A percentile compares a stretch with the other conserved stretches of the same genome.
phyloP scores from a whole-genome alignment of 2,329 filamentous ascomycete genomes.

The Cladophialophora chaetospira region DNA sequence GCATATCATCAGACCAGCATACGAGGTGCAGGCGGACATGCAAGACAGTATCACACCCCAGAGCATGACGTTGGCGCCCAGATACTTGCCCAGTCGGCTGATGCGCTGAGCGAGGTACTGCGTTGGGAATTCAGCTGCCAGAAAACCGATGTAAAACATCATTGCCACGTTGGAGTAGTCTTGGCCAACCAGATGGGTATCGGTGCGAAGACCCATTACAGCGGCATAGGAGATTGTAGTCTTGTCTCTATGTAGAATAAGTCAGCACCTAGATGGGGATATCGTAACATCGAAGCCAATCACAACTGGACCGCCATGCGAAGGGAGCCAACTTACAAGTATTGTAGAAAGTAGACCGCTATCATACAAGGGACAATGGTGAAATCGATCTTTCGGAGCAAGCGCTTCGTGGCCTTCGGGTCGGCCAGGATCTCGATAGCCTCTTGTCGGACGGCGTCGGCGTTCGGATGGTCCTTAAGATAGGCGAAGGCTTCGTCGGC shows the following conservation, averaged over 20 bases:
- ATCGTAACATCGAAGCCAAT: neutral
- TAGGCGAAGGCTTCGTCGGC: constrained; percentile 30
- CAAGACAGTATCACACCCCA: constrained; percentile 51
- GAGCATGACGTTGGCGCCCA: constrained; percentile 27
- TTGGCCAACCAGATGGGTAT: constrained; percentile 49
- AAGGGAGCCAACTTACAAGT: constrained; percentile 22
- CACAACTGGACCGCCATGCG: too few relatives aligned
- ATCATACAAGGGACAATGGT: constrained; percentile 39
- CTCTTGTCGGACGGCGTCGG: constrained; percentile 24
- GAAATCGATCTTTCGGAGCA: constrained; percentile 38
- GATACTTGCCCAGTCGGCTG: constrained; percentile 31
- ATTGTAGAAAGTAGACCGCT: constrained; percentile 39
- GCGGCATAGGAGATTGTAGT: constrained; percentile 55
- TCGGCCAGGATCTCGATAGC: constrained; percentile 27
- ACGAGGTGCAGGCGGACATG: constrained; percentile 47
- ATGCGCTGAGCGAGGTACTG: constrained; percentile 40
- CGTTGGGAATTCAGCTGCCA: constrained; percentile 49
- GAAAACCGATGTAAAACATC: constrained; percentile 57
- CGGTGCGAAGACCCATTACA: constrained; percentile 57
- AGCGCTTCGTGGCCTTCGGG: constrained; percentile 18
- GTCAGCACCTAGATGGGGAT: neutral
- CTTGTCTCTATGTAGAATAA: constrained; percentile 32
- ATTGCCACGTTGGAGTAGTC: constrained; percentile 59
- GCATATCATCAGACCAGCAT: constrained; percentile 47
- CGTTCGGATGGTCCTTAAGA: constrained; percentile 26